Base-by-base conservation (phyloP, 306 rosid species). In the Rosa persica region DNA sequence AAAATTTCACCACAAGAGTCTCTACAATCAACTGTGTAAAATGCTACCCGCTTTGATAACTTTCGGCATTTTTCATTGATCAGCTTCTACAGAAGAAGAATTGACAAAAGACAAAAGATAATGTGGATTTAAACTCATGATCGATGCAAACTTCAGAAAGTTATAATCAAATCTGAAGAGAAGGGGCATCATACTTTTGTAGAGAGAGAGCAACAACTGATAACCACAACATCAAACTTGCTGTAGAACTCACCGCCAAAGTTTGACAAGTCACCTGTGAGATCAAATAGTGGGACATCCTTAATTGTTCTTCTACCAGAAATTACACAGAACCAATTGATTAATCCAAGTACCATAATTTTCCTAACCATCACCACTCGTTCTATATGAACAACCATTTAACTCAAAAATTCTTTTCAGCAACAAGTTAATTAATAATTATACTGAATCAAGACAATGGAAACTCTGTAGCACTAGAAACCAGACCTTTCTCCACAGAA, bases 1-100 rank as follows among this genome's bases (percentile, higher is more conserved):
- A 95, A 95, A 79, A 95, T 87, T 92, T 95, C 98, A 65, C 98
- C 98, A 85, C 91, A 95, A 38, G 98, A 92, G 78, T 95, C 98
- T 87, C 93, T 88, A 74, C 97, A 92, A 65, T 92, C 98, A 80
- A 92, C 97, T 19, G 97, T 74, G 85, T 91, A 92, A 86, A 95
- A 95, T 57, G 98, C 90, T 79, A 93, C 79, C 9, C 84, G 91
- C 86, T 91, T 95, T 8, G 90, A 78, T 70, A 86, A 72, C 88
- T 88, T 95, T 73, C 97, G 85, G 87, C 98, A 95, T 85, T 89
- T 95, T 8, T 90, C 97, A 83, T 93, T 91, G 64, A 87, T 84
- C 40, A 84, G 77, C 89, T 90, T 95, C 99, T 95, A 78, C 87
- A 90, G 51, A 12, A 46, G 74, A 80, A 68, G 2, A 55, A 27